Evolutionary conservation across 441 rosid genomes (phyloP).

Genomic region (Cnidoscolus chayamansa): DNA sequence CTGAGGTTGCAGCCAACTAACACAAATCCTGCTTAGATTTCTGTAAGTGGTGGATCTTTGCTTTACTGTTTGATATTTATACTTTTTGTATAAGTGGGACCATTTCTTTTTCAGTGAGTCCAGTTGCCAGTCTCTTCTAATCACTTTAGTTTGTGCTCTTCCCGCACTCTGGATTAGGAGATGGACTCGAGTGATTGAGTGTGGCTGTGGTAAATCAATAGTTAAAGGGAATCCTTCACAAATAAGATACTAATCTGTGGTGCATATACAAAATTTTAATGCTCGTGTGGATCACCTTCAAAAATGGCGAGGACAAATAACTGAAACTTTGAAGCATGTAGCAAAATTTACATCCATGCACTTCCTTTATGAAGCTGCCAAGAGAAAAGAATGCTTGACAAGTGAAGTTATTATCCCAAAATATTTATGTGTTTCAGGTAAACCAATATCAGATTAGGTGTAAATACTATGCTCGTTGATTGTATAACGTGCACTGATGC

Average conservation of each 20-base stretch:
- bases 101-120: not conserved
- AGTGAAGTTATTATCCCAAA: not conserved
- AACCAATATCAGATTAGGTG: not conserved
- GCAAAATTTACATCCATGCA: not conserved
- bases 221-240: too few species aligned
- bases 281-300: not conserved
- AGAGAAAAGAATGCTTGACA: not conserved
- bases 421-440: not conserved
- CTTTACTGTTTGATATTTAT: not conserved
- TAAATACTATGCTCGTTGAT: not conserved
- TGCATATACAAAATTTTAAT: too few species aligned
- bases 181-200: not conserved
- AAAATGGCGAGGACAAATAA: not conserved
- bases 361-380: not conserved
- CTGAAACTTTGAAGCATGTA: not conserved
- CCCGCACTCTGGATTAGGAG: not conserved
- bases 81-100: not conserved
- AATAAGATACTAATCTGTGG: too few species aligned
- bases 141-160: not conserved
- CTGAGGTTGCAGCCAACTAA: constrained; percentile 7
- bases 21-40: too few species aligned
- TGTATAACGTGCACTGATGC: not conserved
- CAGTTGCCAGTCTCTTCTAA: not conserved
- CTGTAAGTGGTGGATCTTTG: too few species aligned
- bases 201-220: not conserved